Percentiles rank a stretch among this genome's conserved stretches.
phyloP scores from a whole-genome alignment of 441 rosid species.

The Geranium incanum region DNA sequence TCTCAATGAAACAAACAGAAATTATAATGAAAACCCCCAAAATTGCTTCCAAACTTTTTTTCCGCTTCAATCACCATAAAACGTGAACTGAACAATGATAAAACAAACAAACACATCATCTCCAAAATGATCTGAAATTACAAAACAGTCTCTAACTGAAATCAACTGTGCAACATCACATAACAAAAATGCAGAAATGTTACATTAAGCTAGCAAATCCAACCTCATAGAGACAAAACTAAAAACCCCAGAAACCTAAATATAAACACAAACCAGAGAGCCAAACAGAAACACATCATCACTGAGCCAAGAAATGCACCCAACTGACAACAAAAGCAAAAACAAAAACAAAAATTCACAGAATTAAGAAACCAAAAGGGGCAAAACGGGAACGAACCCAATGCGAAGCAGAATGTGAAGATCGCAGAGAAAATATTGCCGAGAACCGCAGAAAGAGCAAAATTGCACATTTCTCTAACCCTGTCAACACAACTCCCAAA shows the following conservation, averaged over 20 bases:
- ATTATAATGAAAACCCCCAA: too few species aligned
- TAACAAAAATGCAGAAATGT: too few species aligned
- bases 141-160: neutral
- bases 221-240: neutral
- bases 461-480: slow-evolving; percentile 49
- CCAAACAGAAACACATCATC: neutral
- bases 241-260: neutral
- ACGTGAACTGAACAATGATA: too few species aligned
- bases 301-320: neutral
- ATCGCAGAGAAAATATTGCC: slow-evolving; percentile 89
- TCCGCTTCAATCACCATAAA: too few species aligned
- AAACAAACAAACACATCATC: neutral
- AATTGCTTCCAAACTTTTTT: too few species aligned
- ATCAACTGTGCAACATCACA: neutral
- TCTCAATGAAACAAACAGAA: neutral
- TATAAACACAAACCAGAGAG: neutral
- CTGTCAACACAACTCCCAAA: slow-evolving; percentile 50
- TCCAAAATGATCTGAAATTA: neutral
- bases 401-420: slow-evolving; percentile 90
- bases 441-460: slow-evolving; percentile 63
- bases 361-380: neutral
- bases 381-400: slow-evolving; percentile 43
- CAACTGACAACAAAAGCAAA: too few species aligned
- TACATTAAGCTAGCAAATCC: neutral
- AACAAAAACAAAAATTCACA: neutral